Evolutionary conservation across 768 basidiomycete species (phyloP).

Genomic region (Porpolomopsis calyptriformis): DNA sequence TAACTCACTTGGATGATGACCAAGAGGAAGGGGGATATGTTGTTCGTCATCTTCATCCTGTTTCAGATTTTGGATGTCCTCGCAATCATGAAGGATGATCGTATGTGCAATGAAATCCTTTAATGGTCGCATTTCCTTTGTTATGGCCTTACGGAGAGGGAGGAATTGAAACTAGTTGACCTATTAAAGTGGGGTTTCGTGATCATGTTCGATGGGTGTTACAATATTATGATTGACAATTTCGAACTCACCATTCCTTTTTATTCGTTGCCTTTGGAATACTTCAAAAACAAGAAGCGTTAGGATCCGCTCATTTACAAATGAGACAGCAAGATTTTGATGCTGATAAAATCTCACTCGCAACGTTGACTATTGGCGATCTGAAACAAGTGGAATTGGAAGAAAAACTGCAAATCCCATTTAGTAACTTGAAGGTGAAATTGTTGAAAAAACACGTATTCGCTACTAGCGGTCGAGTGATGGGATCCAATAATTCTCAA

Average conservation of each 20-base stretch:
- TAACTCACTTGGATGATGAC: constrained; percentile 1
- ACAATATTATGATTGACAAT: constrained; percentile 20
- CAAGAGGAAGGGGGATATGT: neutral
- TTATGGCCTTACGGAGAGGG: constrained; percentile 13
- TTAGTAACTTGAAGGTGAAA: constrained; percentile 1
- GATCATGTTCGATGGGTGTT: constrained; percentile 22
- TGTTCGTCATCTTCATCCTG: neutral
- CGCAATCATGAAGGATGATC: too few species aligned
- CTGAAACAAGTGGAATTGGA: neutral
- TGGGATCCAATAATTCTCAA: constrained; percentile 3
- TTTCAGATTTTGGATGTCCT: constrained; percentile 1
- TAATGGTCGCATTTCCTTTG: constrained; percentile 17
- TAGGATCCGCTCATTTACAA: constrained; percentile 20
- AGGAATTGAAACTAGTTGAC: constrained; percentile 17
- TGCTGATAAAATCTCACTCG: constrained; percentile 15
- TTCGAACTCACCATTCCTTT: constrained; percentile 23
- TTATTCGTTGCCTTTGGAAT: constrained; percentile 23
- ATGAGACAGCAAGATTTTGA: constrained; percentile 14
- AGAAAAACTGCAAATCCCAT: neutral
- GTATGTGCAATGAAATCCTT: too few species aligned
- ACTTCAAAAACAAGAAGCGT: constrained; percentile 18
- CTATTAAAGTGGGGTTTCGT: constrained; percentile 7
- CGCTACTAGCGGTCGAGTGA: neutral
- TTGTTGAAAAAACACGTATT: neutral
- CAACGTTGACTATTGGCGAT: constrained; percentile 8